Evolutionary conservation across 306 rosid species (phyloP).

Genomic region (Trichosanthes truncata): DNA sequence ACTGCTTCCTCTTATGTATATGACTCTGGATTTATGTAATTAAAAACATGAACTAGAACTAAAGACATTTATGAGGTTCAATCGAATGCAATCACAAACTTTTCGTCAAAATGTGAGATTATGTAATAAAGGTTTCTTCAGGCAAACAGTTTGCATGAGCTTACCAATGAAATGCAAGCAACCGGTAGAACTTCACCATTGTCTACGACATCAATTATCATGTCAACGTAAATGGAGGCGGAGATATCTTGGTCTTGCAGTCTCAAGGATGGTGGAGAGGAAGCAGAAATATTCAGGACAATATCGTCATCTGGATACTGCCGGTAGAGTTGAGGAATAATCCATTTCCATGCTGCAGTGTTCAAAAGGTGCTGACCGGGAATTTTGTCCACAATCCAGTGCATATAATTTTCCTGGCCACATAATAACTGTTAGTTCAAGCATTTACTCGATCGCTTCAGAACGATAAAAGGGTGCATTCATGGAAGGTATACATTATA

Average conservation of each 20-base stretch:
- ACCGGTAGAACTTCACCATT: conserved; percentile 50
- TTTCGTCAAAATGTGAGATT: neutral
- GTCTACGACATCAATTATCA: conserved; percentile 47
- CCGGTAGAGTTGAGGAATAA: conserved; percentile 70
- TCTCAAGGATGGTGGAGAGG: conserved; percentile 56
- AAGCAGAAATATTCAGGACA: conserved; percentile 39
- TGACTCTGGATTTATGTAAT: neutral
- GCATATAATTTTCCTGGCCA: conserved; percentile 39
- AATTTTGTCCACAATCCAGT: conserved; percentile 43
- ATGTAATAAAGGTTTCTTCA: neutral
- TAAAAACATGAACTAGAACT: neutral
- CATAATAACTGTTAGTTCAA: conserved; percentile 5
- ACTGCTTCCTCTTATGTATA: neutral
- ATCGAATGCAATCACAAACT: neutral
- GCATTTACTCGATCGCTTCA: neutral
- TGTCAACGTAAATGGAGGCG: conserved; percentile 30
- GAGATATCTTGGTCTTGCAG: conserved; percentile 32
- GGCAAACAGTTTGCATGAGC: conserved; percentile 14
- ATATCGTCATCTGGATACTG: conserved; percentile 66
- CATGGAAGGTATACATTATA: neutral
- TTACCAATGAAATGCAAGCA: conserved; percentile 70
- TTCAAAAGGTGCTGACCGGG: conserved; percentile 51
- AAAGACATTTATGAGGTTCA: neutral
- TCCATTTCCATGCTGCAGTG: conserved; percentile 65
- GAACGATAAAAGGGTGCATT: neutral